These are phyloP conservation scores for Haematococcus sp. DNA, from an alignment of 139 green algal species.

Conservation along the genomic window DNA sequence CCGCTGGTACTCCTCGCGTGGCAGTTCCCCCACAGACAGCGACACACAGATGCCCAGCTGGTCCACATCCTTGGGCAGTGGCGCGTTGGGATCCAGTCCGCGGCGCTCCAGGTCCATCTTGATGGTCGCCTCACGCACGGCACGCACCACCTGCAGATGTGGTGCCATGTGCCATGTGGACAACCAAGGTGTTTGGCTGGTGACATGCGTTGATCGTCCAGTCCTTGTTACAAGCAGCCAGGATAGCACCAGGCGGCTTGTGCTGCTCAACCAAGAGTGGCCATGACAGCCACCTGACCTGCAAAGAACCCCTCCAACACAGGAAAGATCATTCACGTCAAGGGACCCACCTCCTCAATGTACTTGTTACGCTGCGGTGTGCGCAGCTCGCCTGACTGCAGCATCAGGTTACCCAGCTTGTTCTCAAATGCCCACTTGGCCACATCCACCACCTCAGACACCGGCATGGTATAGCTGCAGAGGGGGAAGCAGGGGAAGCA, in stretches of 20 bases:
- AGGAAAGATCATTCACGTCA: conserved; percentile 3
- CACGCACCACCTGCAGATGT: conserved; percentile 1
- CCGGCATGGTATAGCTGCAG: conserved; percentile 50
- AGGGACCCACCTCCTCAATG: conserved; percentile 38
- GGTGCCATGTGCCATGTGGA: no score
- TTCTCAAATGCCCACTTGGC: conserved; percentile 54
- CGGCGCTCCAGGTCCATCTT: conserved; percentile 36
- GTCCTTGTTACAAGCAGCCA: no score
- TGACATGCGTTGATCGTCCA: no score
- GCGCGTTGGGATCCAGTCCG: not conserved
- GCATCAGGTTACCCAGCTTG: conserved; percentile 65
- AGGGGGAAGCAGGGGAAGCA: not conserved
- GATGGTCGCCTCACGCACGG: conserved; percentile 30
- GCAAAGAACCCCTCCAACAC: no score
- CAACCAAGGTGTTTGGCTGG: no score
- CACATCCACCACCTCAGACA: conserved; percentile 53
- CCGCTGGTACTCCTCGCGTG: no score
- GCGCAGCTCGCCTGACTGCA: conserved; percentile 58
- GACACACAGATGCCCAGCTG: not conserved
- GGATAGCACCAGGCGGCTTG: no score
- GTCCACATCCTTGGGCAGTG: no score
- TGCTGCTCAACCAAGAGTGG: no score
- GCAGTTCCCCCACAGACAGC: not conserved
- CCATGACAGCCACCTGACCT: no score
- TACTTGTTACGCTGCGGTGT: conserved; percentile 50